Percentiles rank a stretch among this genome's conserved stretches.
phyloP scores from a whole-genome alignment of 2,329 filamentous ascomycete species.

The Apiospora arundinis region DNA sequence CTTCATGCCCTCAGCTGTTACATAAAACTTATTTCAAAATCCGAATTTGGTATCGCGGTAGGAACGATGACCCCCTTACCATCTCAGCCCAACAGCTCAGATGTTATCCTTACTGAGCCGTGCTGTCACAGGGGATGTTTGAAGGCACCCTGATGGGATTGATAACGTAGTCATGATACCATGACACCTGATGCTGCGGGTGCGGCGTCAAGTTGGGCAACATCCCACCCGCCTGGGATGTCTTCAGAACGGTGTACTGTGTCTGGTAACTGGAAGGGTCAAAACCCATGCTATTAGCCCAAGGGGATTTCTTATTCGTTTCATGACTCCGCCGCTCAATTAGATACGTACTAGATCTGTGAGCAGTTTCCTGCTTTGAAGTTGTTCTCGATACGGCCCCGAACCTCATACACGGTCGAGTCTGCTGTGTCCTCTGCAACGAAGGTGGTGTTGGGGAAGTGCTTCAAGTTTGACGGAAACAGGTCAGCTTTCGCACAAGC shows the following conservation, averaged over 20 bases:
- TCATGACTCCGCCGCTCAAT: not conserved
- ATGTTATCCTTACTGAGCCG: not conserved
- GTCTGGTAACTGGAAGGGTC: slow-evolving; percentile 24
- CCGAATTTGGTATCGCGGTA: no score
- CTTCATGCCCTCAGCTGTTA: no score
- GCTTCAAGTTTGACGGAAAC: slow-evolving; percentile 5
- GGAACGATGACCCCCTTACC: no score
- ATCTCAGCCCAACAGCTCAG: no score
- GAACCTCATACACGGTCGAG: slow-evolving; percentile 25
- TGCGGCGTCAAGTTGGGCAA: slow-evolving; percentile 23
- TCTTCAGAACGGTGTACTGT: slow-evolving; percentile 27
- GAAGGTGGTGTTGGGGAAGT: slow-evolving; percentile 27
- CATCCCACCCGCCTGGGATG: slow-evolving; percentile 17
- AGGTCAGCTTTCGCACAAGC: not conserved
- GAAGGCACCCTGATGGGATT: slow-evolving; percentile 21
- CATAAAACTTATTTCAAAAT: not conserved
- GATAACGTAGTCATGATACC: slow-evolving; percentile 25
- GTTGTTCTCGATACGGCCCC: slow-evolving; percentile 26
- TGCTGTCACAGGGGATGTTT: slow-evolving; percentile 26
- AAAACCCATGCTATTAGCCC: not conserved
- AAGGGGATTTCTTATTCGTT: rapidly evolving
- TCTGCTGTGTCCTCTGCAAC: slow-evolving; percentile 24
- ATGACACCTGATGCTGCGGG: slow-evolving; percentile 25
- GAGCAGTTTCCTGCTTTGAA: slow-evolving; percentile 26
- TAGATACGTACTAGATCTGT: slow-evolving; percentile 24